Evolutionary conservation across 1,284 basidiomycete genomes (phyloP), one percentile per base, ranked within the genome.

Genomic region (Pseudozyma pruni): DNA sequence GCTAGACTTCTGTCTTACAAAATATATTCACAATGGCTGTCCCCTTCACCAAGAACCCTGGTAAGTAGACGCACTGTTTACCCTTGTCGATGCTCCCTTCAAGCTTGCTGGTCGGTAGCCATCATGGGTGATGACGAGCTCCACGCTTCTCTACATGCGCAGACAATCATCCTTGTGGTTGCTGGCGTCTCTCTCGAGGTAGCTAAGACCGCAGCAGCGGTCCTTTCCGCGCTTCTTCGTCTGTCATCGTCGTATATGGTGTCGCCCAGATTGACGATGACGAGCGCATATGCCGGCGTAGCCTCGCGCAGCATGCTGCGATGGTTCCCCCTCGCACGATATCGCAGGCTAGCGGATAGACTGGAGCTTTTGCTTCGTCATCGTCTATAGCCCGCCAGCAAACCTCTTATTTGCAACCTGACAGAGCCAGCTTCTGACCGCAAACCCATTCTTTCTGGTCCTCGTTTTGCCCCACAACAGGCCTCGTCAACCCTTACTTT

Each of bases 401-500:
- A 13, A 8, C 31, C 41, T 19, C n/a, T 31, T 38, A 53, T 17
- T 25, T 22, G 33, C 7, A 8, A 25, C 16, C 11, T 20, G n/a
- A 33, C 1, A 19, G 33, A 29, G 6, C 43, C 9, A n/a, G 3
- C 47, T 25, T 27, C 50, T 60, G 22, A 52, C 53, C 20, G 13
- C 9, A 17, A 20, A 13, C 4, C 22, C n/a, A 13, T 34, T 13
- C 41, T 25, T 17, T 34, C 23, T 23, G 38, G 50, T 47, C 37
- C 22, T 35, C 40, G 9, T 37, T 14, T 31, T 20, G 4, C n/a
- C 19, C 17, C 6, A 53, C 11, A 53, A 55, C 54, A 68, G 74
- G 61, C 60, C 72, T 78, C 55, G 46, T 71, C 54, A 71, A 62
- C 59, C 68, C 66, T 17, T 78, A 78, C 72, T 70, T 74, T 51